Percentiles rank a stretch among this genome's conserved stretches.
Evolutionary conservation across 495 filamentous ascomycete genomes (phyloP).

Genomic region (Penicillium cosmopolitanum): DNA sequence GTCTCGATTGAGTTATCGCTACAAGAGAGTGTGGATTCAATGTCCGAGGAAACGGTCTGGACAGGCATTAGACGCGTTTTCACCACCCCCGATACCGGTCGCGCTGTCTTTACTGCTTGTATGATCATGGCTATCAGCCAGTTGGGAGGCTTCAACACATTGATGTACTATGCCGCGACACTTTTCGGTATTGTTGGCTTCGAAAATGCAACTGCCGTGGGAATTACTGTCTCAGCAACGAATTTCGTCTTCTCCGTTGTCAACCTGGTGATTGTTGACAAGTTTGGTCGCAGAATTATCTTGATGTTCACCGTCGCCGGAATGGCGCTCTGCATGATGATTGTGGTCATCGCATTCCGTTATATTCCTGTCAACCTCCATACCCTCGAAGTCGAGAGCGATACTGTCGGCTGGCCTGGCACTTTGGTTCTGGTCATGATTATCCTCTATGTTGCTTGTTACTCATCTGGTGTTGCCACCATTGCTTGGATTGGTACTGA

Average conservation of each 20-base stretch:
- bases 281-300: conserved; percentile 50
- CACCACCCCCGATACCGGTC: conserved; percentile 43
- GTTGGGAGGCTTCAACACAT: conserved; percentile 49
- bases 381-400: conserved; percentile 29
- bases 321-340: conserved; percentile 43
- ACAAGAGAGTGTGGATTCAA: conserved; percentile 33
- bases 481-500: conserved; percentile 53
- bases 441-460: conserved; percentile 51
- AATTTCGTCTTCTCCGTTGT: conserved; percentile 57
- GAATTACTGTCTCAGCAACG: conserved; percentile 51
- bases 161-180: conserved; percentile 56
- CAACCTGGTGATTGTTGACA: conserved; percentile 52
- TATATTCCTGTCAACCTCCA: conserved; percentile 52
- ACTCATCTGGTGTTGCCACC: conserved; percentile 46
- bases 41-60: conserved; percentile 34
- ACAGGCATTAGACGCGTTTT: conserved; percentile 43
- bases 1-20: conserved; percentile 38
- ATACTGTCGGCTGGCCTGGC: conserved; percentile 38
- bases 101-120: conserved; percentile 51
- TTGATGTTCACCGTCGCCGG: conserved; percentile 50
- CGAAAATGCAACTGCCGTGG: conserved; percentile 51
- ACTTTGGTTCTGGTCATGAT: conserved; percentile 49
- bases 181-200: conserved; percentile 58
- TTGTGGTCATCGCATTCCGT: conserved; percentile 51
- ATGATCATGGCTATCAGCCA: conserved; percentile 51